Evolutionary conservation across 805 yeast species (phyloP).

Genomic region (Hanseniaspora nectarophila): DNA sequence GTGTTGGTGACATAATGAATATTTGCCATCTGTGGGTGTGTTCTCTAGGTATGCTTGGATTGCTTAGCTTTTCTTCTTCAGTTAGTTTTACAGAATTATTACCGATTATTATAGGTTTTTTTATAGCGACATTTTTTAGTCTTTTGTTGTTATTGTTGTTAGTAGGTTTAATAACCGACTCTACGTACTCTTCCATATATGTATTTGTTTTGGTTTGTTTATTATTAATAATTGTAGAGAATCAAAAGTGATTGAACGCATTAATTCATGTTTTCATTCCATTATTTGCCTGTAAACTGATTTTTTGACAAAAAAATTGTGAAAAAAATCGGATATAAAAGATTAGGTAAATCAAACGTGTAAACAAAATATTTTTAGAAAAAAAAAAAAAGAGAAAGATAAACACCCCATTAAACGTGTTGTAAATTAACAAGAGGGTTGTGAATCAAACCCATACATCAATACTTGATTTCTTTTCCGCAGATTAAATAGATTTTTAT

Average conservation of each 20-base stretch:
- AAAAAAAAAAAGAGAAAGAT: too few relatives aligned
- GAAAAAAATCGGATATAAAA: too few relatives aligned
- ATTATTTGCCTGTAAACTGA: too few relatives aligned
- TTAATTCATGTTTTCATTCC: too few relatives aligned
- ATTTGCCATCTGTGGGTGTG: conserved; percentile 96
- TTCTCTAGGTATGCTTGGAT: conserved; percentile 55
- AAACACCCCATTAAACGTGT: neutral
- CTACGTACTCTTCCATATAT: conserved; percentile 4
- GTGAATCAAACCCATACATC: too few relatives aligned
- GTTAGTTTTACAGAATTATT: conserved; percentile 63
- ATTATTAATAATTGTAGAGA: too few relatives aligned
- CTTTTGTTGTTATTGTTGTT: conserved; percentile 20
- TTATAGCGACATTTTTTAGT: conserved; percentile 47
- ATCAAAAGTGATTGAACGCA: too few relatives aligned
- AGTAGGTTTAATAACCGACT: neutral
- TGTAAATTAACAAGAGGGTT: too few relatives aligned
- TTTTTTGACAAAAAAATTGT: neutral
- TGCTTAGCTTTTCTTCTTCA: conserved; percentile 33
- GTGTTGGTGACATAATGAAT: conserved; percentile 63
- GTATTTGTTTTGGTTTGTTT: neutral
- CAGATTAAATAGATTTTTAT: too few relatives aligned
- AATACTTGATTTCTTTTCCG: too few relatives aligned
- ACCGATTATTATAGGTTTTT: conserved; percentile 73
- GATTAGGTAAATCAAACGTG: too few relatives aligned
- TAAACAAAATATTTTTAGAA: too few relatives aligned